Conservation (phyloP, 257 asterid genomes). For the Craterostigma plantagineum region DNA sequence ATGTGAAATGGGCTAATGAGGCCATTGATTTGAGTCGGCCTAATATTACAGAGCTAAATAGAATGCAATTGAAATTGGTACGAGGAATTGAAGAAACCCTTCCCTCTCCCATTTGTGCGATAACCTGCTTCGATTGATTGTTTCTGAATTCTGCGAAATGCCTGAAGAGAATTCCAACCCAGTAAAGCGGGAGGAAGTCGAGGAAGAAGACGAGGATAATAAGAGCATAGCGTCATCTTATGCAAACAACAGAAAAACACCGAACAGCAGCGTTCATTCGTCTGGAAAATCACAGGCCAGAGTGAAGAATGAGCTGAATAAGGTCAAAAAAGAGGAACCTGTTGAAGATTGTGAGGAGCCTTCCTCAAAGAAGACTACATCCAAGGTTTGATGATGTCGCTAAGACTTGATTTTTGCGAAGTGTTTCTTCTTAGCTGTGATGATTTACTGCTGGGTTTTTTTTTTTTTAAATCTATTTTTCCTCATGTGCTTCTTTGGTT, state of each 20-base stretch:
- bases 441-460: slow-evolving; percentile 9
- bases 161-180: not conserved
- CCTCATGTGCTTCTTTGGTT: not conserved
- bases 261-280: slow-evolving; percentile 13
- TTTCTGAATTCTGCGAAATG: not conserved
- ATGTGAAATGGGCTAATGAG: too few relatives aligned
- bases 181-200: slow-evolving; percentile 1
- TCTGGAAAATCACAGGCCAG: slow-evolving; percentile 17
- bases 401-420: too few relatives aligned
- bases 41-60: too few relatives aligned
- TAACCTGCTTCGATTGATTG: not conserved
- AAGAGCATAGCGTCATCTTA: not conserved
- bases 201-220: not conserved
- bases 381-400: slow-evolving; percentile 4
- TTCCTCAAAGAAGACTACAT: slow-evolving; percentile 13
- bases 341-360: slow-evolving; percentile 31
- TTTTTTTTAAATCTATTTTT: not conserved
- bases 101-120: not conserved
- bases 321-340: slow-evolving; percentile 26
- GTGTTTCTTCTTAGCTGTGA: not conserved
- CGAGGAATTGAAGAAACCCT: too few relatives aligned
- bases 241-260: not conserved
- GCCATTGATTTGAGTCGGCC: too few relatives aligned
- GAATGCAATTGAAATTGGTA: too few relatives aligned
- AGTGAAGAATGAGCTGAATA: slow-evolving; percentile 14